These are phyloP conservation scores for Pseudonitzschia pungens DNA, from an alignment of 108 stramenopile species.

Conservation along the genomic window DNA sequence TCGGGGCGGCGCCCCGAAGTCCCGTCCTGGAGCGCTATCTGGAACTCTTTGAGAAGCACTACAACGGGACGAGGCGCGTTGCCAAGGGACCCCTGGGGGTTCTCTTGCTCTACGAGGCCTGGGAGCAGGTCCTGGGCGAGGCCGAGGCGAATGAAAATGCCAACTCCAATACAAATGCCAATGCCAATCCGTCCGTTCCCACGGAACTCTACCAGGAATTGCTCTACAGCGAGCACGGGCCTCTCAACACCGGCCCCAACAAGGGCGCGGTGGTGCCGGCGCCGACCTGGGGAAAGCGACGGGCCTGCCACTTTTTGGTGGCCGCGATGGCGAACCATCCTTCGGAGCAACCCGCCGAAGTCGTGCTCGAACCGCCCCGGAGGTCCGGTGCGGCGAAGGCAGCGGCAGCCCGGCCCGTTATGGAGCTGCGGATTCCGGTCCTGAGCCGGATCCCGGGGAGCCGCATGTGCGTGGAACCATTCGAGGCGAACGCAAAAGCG, in stretches of 20 bases:
- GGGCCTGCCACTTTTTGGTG: conserved; percentile 76
- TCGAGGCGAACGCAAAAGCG: no score
- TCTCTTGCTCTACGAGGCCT: conserved; percentile 62
- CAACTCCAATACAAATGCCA: no score
- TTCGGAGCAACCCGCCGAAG: conserved; percentile 10
- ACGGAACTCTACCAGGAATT: conserved; percentile 75
- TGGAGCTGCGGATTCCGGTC: conserved; percentile 47
- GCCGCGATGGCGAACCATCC: conserved; percentile 32
- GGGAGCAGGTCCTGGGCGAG: conserved; percentile 56
- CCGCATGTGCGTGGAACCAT: conserved; percentile 61
- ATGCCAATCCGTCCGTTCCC: no score
- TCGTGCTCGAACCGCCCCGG: neutral
- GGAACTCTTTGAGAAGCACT: conserved; percentile 66
- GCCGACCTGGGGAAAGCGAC: conserved; percentile 62
- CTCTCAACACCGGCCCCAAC: conserved; percentile 23
- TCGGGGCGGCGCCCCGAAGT: conserved; percentile 52
- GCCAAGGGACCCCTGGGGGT: conserved; percentile 65
- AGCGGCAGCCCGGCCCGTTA: neutral
- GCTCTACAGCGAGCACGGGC: conserved; percentile 37
- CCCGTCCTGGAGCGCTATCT: conserved; percentile 64
- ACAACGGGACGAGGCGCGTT: conserved; percentile 46
- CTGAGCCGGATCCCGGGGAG: conserved; percentile 73
- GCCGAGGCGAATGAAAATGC: no score
- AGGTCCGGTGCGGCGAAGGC: neutral
- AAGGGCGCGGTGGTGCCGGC: conserved; percentile 32